Evolutionary conservation across 164 flowering plant genomes (phyloP), one percentile per base, ranked within the genome.

Genomic region (Taxillus chinensis): DNA sequence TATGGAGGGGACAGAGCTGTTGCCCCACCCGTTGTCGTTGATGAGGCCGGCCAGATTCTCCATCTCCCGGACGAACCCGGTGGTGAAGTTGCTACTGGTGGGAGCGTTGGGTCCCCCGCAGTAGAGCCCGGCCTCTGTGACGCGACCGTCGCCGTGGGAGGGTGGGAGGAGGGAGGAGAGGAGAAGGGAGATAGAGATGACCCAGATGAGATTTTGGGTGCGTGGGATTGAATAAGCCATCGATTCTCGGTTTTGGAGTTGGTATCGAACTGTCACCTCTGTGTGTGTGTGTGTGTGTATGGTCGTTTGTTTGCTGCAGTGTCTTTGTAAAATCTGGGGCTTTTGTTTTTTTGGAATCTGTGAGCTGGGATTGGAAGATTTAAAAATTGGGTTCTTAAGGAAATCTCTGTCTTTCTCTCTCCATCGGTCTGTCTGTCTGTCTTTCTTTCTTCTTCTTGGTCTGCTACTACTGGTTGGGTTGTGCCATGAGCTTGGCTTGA

Each of bases 11-110:
- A 65, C 27, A 39, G 56, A 9, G 43, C 43, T 49, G 38, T 66
- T 17, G 16, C 81, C 85, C 71, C 75, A 72, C 12, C 62, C 57
- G 7, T 53, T 57, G 38, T 15, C 40, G 45, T 70, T 63, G 12
- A 81, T 56, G 3, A 37, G 64, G 14, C 70, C 64, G 3, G 80
- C 65, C 0, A 86, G 65, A 5, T 13, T n/a, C 55, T 77, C 85
- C 89, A 83, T 83, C 45, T 67, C 75, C 37, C 68, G 50, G 16
- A 74, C 69, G 63, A 82, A 83, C 3, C 64, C 64, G 3, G 76
- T 71, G 57, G 80, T 62, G 61, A 68, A 73, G 48, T 45, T 75
- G 46, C 58, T 11, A 50, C 61, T 15, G 7, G 52, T n/a, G 2
- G 66, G 45, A 1, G 62, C 17, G 9, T 37, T 68, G 16, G 55